Conservation (phyloP, 2,329 filamentous ascomycete genomes). For the Xylariaceae sp. region DNA sequence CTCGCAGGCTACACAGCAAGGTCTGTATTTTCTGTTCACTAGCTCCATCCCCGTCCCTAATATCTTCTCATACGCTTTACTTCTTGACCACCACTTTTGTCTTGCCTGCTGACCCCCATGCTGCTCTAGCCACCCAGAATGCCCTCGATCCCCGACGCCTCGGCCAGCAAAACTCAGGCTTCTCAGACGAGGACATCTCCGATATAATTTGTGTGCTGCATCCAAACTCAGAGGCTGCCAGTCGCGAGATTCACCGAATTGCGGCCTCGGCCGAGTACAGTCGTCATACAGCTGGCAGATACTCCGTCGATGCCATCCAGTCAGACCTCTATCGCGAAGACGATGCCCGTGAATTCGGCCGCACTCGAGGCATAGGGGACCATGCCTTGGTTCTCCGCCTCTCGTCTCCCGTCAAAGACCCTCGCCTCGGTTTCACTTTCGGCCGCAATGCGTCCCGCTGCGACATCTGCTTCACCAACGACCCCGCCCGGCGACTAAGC, state of each 20-base stretch:
- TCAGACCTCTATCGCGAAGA: constrained; percentile 53
- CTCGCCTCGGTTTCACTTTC: constrained; percentile 75
- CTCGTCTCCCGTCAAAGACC: constrained; percentile 69
- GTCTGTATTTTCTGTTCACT: constrained; percentile 18
- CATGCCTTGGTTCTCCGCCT: constrained; percentile 78
- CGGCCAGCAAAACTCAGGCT: constrained; percentile 77
- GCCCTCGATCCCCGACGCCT: constrained; percentile 76
- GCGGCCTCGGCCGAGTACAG: constrained; percentile 42
- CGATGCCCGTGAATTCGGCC: constrained; percentile 46
- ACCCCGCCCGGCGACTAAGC: constrained; percentile 73
- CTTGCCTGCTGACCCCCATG: constrained; percentile 5
- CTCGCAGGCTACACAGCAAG: constrained; percentile 34
- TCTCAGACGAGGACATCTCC: constrained; percentile 77
- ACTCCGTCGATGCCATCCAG: constrained; percentile 49
- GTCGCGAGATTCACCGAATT: constrained; percentile 61
- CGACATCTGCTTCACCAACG: constrained; percentile 67
- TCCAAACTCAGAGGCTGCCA: constrained; percentile 71
- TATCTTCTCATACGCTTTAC: not conserved
- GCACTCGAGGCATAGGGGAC: constrained; percentile 52
- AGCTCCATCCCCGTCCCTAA: not conserved
- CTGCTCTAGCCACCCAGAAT: constrained; percentile 66
- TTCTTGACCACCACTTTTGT: constrained; percentile 7
- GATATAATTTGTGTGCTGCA: constrained; percentile 89
- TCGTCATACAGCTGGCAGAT: constrained; percentile 48
- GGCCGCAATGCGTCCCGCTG: constrained; percentile 71